phyloP scores from a whole-genome alignment of 768 basidiomycete species.

The Glaciozyma martinii region DNA sequence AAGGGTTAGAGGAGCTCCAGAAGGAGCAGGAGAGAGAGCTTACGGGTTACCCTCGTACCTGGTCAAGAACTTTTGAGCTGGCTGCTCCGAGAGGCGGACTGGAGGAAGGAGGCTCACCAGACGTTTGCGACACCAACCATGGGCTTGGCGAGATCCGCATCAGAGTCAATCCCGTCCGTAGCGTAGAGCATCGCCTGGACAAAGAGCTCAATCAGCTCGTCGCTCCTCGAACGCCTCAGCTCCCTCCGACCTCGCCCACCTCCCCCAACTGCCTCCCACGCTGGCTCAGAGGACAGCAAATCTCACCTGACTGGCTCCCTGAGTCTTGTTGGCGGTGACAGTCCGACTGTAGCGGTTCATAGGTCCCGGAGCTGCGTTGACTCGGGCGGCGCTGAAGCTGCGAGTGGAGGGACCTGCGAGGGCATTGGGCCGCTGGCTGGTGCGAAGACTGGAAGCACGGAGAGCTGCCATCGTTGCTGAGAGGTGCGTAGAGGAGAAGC shows the following conservation, averaged over 20 bases:
- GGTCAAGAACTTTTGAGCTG: not conserved
- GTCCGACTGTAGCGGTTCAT: conserved; percentile 62
- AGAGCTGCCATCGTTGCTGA: too few species aligned
- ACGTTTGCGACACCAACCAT: conserved; percentile 97
- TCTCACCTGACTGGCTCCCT: conserved; percentile 81
- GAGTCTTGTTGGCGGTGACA: conserved; percentile 84
- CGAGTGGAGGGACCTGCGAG: too few species aligned
- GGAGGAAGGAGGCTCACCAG: conserved; percentile 54
- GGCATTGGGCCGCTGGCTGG: too few species aligned
- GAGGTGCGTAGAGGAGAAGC: too few species aligned
- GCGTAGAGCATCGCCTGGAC: conserved; percentile 93
- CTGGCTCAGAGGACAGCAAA: conserved; percentile 2
- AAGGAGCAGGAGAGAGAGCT: conserved; percentile 38
- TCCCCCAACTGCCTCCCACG: not conserved
- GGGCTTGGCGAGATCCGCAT: conserved; percentile 82
- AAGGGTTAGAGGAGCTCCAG: not conserved
- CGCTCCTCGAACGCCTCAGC: not conserved
- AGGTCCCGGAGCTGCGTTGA: too few species aligned
- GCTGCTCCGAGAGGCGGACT: not conserved
- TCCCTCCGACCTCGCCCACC: not conserved
- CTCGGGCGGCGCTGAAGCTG: too few species aligned
- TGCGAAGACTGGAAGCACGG: too few species aligned
- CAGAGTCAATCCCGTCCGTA: conserved; percentile 76
- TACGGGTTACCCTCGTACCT: conserved; percentile 99
- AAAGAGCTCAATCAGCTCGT: not conserved